phyloP scores from a whole-genome alignment of 139 green algal genomes.

The Chlorella sp. region DNA sequence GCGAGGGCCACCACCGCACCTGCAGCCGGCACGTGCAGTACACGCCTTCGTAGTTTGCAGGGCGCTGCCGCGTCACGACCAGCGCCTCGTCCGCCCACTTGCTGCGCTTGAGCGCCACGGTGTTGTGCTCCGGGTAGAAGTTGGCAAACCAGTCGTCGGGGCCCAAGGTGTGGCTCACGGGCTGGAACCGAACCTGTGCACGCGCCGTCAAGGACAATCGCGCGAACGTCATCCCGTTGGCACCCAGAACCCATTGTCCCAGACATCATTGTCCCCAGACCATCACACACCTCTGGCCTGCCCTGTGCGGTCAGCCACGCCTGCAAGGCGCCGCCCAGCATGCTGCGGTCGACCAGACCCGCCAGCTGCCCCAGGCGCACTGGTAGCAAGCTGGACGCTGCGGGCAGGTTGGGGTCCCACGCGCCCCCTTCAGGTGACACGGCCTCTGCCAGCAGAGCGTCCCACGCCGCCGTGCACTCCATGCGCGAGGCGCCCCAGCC shows the following conservation, averaged over 20 bases:
- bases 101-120: background rate
- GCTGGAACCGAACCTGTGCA: background rate
- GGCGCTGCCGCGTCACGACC: background rate
- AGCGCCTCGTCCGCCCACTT: background rate
- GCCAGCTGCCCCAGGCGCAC: conserved; percentile 1
- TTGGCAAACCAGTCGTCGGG: background rate
- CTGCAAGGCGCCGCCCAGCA: conserved; percentile 6
- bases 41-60: conserved; percentile 9
- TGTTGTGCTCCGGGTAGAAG: background rate
- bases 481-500: background rate
- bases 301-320: background rate
- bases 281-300: background rate
- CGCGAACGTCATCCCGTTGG: too few relatives aligned
- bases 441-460: background rate
- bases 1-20: too few relatives aligned
- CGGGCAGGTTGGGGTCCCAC: conserved; percentile 2
- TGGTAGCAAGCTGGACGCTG: background rate
- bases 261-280: too few relatives aligned
- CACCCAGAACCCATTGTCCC: too few relatives aligned
- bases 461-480: background rate
- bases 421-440: background rate
- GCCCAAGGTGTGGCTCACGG: background rate
- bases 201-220: too few relatives aligned
- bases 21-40: conserved; percentile 11
- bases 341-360: background rate